These are phyloP conservation scores for Juglanconis sp. DNA, from an alignment of 2,329 filamentous ascomycete species.

Conservation along the genomic window DNA sequence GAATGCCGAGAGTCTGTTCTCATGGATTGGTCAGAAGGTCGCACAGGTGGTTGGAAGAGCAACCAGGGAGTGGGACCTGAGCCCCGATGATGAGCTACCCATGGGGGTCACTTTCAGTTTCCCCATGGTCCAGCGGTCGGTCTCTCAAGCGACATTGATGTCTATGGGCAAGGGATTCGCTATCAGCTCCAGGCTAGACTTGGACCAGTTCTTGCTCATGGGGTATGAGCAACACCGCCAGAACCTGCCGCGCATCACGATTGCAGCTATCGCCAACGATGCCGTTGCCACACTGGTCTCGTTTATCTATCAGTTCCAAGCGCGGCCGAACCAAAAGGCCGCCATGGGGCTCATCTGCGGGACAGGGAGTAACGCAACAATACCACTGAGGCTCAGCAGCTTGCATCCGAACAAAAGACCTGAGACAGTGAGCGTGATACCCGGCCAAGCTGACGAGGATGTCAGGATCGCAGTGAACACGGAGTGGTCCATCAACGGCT, in stretches of 20 bases:
- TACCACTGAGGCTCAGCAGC: constrained; percentile 62
- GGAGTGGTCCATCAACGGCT: constrained; percentile 78
- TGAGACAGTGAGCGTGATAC: constrained; percentile 45
- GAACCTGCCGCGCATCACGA: constrained; percentile 61
- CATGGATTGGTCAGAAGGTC: constrained; percentile 79
- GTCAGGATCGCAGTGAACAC: constrained; percentile 76
- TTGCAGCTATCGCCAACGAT: constrained; percentile 78
- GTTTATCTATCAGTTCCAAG: constrained; percentile 68
- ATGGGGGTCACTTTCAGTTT: constrained; percentile 71
- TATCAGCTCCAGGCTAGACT: constrained; percentile 57
- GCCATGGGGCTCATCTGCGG: constrained; percentile 80
- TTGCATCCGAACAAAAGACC: constrained; percentile 63
- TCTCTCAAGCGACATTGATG: constrained; percentile 62
- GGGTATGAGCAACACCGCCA: constrained; percentile 53
- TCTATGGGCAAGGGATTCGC: constrained; percentile 71
- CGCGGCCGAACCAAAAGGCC: constrained; percentile 59
- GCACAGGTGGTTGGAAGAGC: constrained; percentile 66
- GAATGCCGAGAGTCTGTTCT: constrained; percentile 70
- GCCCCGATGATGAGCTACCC: constrained; percentile 46
- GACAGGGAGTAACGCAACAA: constrained; percentile 78
- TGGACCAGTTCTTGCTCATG: constrained; percentile 55
- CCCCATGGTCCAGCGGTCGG: constrained; percentile 62
- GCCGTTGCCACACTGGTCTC: constrained; percentile 77
- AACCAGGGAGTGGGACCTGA: constrained; percentile 40
- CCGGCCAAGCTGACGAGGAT: constrained; percentile 42